Conservation (phyloP, 1,284 basidiomycete genomes). For the Cryptococcus depauperatus region DNA sequence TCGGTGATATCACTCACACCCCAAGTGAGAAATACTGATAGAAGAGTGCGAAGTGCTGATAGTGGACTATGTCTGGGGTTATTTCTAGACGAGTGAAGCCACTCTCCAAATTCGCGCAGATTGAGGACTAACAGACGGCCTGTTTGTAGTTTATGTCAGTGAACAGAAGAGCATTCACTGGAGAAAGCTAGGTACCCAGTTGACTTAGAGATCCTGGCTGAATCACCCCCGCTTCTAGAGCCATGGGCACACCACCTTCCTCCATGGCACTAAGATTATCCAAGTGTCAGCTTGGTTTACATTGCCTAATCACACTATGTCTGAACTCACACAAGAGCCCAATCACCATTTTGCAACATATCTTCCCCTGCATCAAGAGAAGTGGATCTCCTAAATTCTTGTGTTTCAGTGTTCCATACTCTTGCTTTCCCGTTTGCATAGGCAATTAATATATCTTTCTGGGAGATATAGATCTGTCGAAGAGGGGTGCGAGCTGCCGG, state of each 20-base stretch:
- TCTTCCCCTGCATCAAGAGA: constrained; percentile 66
- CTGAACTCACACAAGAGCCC: constrained; percentile 58
- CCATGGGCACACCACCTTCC: not conserved
- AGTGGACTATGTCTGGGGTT: constrained; percentile 17
- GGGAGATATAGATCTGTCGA: constrained; percentile 57
- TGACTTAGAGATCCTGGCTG: not conserved
- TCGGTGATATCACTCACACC: constrained; percentile 56
- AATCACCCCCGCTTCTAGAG: not conserved
- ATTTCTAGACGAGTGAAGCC: constrained; percentile 15
- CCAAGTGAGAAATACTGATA: constrained; percentile 48
- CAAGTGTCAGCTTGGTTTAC: too few species aligned
- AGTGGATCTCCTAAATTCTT: constrained; percentile 80
- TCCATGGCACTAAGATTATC: not conserved
- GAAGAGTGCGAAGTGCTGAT: constrained; percentile 28
- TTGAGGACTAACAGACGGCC: constrained; percentile 24
- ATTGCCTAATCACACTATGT: too few species aligned
- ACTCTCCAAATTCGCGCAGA: constrained; percentile 17
- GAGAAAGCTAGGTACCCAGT: too few species aligned
- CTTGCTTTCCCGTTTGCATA: constrained; percentile 72
- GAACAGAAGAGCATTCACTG: not conserved
- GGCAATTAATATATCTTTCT: constrained; percentile 64
- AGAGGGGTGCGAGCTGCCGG: constrained; percentile 66
- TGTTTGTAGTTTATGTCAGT: constrained; percentile 7
- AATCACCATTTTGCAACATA: constrained; percentile 59
- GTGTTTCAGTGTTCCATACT: constrained; percentile 77